These are phyloP conservation scores for Ophiobolus disseminans DNA, from an alignment of 2,329 filamentous ascomycete genomes.

Conservation along the genomic window DNA sequence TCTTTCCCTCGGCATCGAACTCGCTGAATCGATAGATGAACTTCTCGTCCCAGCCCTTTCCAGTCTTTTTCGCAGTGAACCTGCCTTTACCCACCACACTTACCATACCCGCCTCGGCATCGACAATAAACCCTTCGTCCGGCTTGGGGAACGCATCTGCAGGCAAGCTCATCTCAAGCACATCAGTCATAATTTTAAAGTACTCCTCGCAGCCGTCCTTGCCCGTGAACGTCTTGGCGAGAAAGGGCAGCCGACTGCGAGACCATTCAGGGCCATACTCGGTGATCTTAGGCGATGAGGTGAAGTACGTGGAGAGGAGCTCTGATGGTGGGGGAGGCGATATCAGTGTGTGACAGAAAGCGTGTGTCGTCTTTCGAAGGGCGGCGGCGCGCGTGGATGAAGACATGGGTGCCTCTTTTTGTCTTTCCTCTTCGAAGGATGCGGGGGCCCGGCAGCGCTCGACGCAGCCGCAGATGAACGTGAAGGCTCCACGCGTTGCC, in stretches of 20 bases:
- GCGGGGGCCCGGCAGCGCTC: not conserved
- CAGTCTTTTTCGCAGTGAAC: slow-evolving; percentile 49
- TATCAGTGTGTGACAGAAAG: slow-evolving; percentile 41
- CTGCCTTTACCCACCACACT: slow-evolving; percentile 45
- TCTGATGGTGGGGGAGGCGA: slow-evolving; percentile 29
- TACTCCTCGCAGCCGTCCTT: slow-evolving; percentile 48
- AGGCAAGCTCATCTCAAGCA: slow-evolving; percentile 42
- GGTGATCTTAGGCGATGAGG: slow-evolving; percentile 43
- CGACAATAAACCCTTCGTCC: slow-evolving; percentile 46
- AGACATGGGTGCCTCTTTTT: slow-evolving; percentile 14
- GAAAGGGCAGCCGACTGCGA: slow-evolving; percentile 47
- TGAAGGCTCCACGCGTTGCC: not conserved
- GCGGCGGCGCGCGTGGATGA: slow-evolving; percentile 15
- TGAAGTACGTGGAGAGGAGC: slow-evolving; percentile 39
- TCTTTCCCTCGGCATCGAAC: slow-evolving; percentile 49
- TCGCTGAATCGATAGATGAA: slow-evolving; percentile 52
- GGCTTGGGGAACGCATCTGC: slow-evolving; percentile 43
- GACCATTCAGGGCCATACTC: slow-evolving; percentile 54
- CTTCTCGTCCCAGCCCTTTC: slow-evolving; percentile 50
- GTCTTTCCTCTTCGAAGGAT: not conserved
- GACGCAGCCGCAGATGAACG: slow-evolving; percentile 1
- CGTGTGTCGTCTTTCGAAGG: slow-evolving; percentile 32
- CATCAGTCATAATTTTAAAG: slow-evolving; percentile 44
- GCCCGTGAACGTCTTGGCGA: slow-evolving; percentile 48
- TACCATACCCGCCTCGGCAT: slow-evolving; percentile 45